Base-by-base conservation (phyloP, 805 yeast genomes). In the Hanseniaspora mollemarum region DNA sequence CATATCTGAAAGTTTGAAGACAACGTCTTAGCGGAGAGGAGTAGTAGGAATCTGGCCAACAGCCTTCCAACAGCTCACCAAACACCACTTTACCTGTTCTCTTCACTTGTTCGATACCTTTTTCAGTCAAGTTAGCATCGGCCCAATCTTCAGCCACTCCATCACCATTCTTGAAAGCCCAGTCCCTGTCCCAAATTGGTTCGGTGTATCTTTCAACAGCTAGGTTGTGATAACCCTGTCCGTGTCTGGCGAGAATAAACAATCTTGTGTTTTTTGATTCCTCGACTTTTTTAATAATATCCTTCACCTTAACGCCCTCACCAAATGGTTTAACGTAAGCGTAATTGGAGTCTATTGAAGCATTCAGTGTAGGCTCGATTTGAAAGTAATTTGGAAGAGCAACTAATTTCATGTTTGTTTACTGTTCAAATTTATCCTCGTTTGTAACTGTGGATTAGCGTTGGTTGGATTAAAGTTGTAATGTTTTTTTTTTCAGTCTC, bases 1-100 rank as follows among this genome's bases (percentile, higher is more conserved):
- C 78, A 41, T 69, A 61, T 5, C 68, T 65, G 54, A 74, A 67
- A 0, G 87, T 81, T 57, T 72, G 72, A n/a, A 75, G 66, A 21
- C 83, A 75, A 57, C 87, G 69, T 43, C 81, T 77, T 64, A 81
- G 71, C 0, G 87, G 86, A 1, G 83, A 78, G 26, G 73, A 71
- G 60, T 73, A 81, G 55, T 75, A 77, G 39, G 64, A 67, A 21
- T 70, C 61, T 0, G 86, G 86, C n/a, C 76, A 55, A 4, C 81
- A 77, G 2, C 76, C 76, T 1, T 78, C 74, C 31, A 43, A 31
- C 64, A 60, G 15, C 52, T 46, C 21, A 54, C 54, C 35, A 63
- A 62, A 51, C 2, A 60, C 54, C 7, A 54, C 40, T 2, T 24
- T 21, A 1, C 67, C 67, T 0, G 61, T 79, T 53, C 70, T 73